phyloP scores from a whole-genome alignment of 192 early-diverging fungal genomes.

The Physocladia obscura region DNA sequence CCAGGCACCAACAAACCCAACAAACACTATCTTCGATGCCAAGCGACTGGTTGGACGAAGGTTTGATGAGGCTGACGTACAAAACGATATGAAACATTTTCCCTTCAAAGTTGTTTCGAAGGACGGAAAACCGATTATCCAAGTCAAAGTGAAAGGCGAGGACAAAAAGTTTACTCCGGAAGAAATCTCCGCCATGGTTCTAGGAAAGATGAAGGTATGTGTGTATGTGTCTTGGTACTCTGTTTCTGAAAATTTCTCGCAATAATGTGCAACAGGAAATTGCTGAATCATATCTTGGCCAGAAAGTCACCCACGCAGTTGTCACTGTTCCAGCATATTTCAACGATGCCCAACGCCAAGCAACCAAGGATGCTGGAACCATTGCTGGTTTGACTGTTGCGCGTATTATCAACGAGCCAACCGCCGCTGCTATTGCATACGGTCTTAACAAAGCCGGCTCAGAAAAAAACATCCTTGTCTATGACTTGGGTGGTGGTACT shows the following conservation, averaged over 20 bases:
- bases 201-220: constrained; percentile 90
- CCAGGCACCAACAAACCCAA: constrained; percentile 83
- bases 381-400: constrained; percentile 80
- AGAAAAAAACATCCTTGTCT: constrained; percentile 93
- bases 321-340: constrained; percentile 97
- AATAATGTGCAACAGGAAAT: constrained; percentile 55
- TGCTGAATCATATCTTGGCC: constrained; percentile 59
- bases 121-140: constrained; percentile 77
- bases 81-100: constrained; percentile 90
- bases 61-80: constrained; percentile 85
- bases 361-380: constrained; percentile 84
- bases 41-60: constrained; percentile 89
- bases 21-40: constrained; percentile 89
- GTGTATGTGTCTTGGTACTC: constrained; percentile 35
- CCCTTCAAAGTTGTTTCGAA: constrained; percentile 86
- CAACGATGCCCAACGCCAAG: constrained; percentile 93
- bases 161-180: constrained; percentile 84
- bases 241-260: constrained; percentile 46
- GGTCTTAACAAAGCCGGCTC: constrained; percentile 64
- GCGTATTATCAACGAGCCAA: constrained; percentile 93
- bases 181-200: constrained; percentile 94
- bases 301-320: constrained; percentile 79
- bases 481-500: constrained; percentile 94
- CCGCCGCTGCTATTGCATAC: constrained; percentile 92
- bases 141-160: constrained; percentile 83